Conservation (phyloP, 1,139 yeast genomes). For the Blastobotrys petasosporus region DNA sequence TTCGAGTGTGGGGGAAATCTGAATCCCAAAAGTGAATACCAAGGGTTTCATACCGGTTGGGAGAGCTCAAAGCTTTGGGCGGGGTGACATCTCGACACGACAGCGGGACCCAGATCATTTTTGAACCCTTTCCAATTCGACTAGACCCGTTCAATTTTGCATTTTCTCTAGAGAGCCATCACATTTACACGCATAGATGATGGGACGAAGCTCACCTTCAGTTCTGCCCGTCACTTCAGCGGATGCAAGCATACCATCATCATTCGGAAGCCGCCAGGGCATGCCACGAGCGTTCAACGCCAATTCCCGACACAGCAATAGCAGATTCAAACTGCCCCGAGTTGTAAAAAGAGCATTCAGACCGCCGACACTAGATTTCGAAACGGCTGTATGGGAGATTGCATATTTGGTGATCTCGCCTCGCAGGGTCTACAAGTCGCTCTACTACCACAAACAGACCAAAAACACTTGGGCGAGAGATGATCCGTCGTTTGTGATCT, state of each 20-base stretch:
- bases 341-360: conserved; percentile 46
- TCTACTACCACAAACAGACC: conserved; percentile 71
- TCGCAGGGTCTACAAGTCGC: conserved; percentile 70
- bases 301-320: background rate
- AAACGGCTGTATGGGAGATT: conserved; percentile 90
- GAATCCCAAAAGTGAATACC: background rate
- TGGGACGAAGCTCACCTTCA: conserved; percentile 9
- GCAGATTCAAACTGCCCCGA: conserved; percentile 27
- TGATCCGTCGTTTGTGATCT: conserved; percentile 80
- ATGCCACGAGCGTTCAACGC: background rate
- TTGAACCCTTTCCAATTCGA: background rate
- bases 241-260: conserved; percentile 4
- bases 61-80: background rate
- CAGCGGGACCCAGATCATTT: background rate
- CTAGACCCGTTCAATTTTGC: background rate
- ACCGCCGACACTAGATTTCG: conserved; percentile 82
- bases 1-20: conserved; percentile 1
- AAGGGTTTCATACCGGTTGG: too few species aligned
- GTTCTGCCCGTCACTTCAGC: conserved; percentile 8
- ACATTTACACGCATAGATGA: background rate
- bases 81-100: background rate
- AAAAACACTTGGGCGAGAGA: conserved; percentile 76
- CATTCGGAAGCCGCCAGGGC: conserved; percentile 11
- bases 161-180: background rate
- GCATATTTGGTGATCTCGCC: conserved; percentile 68